Evolutionary conservation across 139 green algal genomes (phyloP).

Genomic region (Haematococcus lacustris): DNA sequence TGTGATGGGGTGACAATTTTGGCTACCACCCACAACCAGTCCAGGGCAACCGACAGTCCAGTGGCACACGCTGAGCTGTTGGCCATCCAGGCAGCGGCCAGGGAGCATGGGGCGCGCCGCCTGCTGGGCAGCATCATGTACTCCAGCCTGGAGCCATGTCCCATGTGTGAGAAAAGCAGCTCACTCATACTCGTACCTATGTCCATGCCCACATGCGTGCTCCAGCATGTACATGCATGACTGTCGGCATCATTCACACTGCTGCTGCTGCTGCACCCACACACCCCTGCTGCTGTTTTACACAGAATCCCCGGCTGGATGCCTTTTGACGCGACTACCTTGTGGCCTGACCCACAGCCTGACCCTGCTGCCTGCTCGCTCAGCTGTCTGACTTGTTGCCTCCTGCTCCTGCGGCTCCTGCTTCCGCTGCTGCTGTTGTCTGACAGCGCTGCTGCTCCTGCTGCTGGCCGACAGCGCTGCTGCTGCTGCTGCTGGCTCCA

Average conservation of each 20-base stretch:
- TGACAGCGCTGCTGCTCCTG: background rate
- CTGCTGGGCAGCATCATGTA: slow-evolving; percentile 78
- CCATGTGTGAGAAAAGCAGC: slow-evolving; percentile 69
- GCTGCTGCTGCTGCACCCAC: background rate
- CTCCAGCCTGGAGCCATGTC: slow-evolving; percentile 88
- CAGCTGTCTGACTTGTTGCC: too few relatives aligned
- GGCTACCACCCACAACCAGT: slow-evolving; percentile 51
- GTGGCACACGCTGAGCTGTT: slow-evolving; percentile 84
- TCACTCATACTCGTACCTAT: background rate
- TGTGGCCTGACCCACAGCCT: too few relatives aligned
- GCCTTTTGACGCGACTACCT: too few relatives aligned
- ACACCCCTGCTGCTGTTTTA: background rate
- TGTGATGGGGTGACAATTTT: slow-evolving; percentile 31
- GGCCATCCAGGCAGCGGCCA: slow-evolving; percentile 49
- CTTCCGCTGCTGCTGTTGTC: too few relatives aligned
- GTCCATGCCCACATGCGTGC: background rate
- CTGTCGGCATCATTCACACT: background rate
- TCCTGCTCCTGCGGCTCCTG: too few relatives aligned
- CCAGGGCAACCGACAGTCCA: slow-evolving; percentile 46
- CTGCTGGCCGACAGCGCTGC: background rate
- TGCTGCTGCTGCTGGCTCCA: background rate
- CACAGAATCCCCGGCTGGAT: background rate
- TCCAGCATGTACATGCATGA: background rate
- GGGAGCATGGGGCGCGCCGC: slow-evolving; percentile 47
- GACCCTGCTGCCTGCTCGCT: too few relatives aligned